phyloP scores from a whole-genome alignment of 2,329 filamentous ascomycete genomes.

The Ophiostoma australiae region DNA sequence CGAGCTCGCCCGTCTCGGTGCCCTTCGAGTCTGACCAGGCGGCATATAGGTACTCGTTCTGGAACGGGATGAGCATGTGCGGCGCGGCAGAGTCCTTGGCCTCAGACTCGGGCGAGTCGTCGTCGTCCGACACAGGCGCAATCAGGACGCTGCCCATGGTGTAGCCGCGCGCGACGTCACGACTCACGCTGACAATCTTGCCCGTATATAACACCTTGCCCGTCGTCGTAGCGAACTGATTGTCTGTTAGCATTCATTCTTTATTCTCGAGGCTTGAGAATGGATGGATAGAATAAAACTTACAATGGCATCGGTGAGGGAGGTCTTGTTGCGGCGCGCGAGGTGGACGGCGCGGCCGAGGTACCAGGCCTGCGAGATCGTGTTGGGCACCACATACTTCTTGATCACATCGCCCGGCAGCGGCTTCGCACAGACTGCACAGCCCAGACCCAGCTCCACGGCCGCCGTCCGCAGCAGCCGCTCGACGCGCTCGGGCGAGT shows the following conservation, averaged over 20 bases:
- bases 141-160: neutral
- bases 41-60: slow-evolving; percentile 13
- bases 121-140: slow-evolving; percentile 6
- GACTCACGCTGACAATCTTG: slow-evolving; percentile 5
- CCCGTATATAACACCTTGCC: neutral
- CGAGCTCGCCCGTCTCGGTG: neutral
- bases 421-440: neutral
- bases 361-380: slow-evolving; percentile 5
- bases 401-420: neutral
- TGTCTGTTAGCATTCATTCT: neutral
- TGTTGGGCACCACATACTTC: slow-evolving; percentile 5
- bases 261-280: no score
- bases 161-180: neutral
- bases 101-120: neutral
- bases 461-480: slow-evolving; percentile 11
- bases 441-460: slow-evolving; percentile 7
- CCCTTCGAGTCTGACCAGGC: slow-evolving; percentile 3
- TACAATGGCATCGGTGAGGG: neutral
- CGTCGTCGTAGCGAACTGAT: slow-evolving; percentile 1
- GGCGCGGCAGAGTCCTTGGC: neutral
- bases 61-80: slow-evolving; percentile 13
- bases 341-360: slow-evolving; percentile 11
- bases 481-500: slow-evolving; percentile 6
- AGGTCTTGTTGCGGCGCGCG: slow-evolving; percentile 3
- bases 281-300: no score